Percentiles rank a stretch among this genome's conserved stretches.
phyloP scores from a whole-genome alignment of 148 eudicot genomes.

The Diospyros kaki region DNA sequence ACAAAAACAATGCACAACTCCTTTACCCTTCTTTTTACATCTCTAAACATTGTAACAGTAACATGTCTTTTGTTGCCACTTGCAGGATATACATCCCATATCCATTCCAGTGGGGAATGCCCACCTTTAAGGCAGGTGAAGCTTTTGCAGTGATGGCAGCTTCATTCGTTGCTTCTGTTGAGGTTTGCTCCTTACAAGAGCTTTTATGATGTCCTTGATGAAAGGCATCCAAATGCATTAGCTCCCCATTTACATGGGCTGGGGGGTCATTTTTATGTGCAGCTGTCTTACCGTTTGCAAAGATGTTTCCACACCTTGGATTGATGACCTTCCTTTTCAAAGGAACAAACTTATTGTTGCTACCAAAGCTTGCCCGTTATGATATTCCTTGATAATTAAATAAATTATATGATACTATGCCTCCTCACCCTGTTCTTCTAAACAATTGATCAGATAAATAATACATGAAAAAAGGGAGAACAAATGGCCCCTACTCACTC shows the following conservation, averaged over 20 bases:
- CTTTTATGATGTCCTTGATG: neutral
- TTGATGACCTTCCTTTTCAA: no score
- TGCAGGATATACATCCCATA: slow-evolving; percentile 62
- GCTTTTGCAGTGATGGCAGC: slow-evolving; percentile 49
- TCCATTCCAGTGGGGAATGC: slow-evolving; percentile 78
- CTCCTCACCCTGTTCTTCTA: no score
- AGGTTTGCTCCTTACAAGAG: slow-evolving; percentile 38
- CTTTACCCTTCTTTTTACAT: neutral
- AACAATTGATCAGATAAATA: no score
- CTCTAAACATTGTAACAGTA: neutral
- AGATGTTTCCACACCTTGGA: no score
- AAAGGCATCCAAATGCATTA: no score
- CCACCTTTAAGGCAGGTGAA: slow-evolving; percentile 50
- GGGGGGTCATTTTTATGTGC: no score
- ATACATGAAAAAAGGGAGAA: no score
- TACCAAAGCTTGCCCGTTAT: neutral
- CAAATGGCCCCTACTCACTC: no score
- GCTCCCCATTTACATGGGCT: no score
- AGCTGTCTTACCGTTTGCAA: no score
- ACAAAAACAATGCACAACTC: no score
- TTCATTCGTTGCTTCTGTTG: slow-evolving; percentile 68
- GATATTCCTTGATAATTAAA: neutral
- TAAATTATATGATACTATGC: neutral
- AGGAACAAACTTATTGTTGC: no score
- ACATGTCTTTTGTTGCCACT: neutral